These are phyloP conservation scores for Graphium sp. DNA, from an alignment of 2,329 filamentous ascomycete species.

Conservation along the genomic window DNA sequence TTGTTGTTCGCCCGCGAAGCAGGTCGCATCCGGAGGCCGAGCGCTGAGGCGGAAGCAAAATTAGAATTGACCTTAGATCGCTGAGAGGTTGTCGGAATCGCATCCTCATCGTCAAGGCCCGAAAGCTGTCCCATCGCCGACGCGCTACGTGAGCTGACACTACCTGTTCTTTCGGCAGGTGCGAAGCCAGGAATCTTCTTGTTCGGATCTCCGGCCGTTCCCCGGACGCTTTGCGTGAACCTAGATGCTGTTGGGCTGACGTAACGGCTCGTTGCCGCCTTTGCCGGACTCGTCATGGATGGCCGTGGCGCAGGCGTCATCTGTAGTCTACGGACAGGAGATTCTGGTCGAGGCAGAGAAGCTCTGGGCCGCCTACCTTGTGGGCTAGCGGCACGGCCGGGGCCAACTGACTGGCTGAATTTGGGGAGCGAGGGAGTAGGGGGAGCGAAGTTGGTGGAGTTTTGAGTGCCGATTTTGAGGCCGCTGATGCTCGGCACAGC, in stretches of 20 bases:
- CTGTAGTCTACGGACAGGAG: constrained; percentile 56
- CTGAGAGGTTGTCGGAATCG: constrained; percentile 31
- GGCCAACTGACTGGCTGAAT: constrained; percentile 79
- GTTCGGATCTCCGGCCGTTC: constrained; percentile 41
- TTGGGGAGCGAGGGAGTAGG: constrained; percentile 53
- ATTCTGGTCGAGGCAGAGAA: constrained; percentile 77
- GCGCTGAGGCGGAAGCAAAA: constrained; percentile 34
- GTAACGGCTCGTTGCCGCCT: constrained; percentile 13
- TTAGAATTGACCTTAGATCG: constrained; percentile 37
- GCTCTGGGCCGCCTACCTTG: constrained; percentile 46
- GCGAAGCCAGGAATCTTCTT: constrained; percentile 29
- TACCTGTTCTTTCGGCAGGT: constrained; percentile 20
- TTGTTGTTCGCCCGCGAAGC: constrained; percentile 31
- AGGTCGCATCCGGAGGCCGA: constrained; percentile 34
- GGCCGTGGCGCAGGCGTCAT: constrained; percentile 42
- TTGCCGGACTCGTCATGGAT: constrained; percentile 41
- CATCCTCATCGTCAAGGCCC: constrained; percentile 38
- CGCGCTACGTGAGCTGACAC: constrained; percentile 37
- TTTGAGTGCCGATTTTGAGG: constrained; percentile 35
- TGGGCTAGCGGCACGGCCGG: constrained; percentile 55
- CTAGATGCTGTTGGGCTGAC: constrained; percentile 29
- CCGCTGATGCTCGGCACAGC: constrained; percentile 40
- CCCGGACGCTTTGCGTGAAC: constrained; percentile 47
- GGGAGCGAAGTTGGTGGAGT: constrained; percentile 43
- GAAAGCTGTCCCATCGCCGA: constrained; percentile 37